phyloP scores from a whole-genome alignment of 805 yeast species.

The Cyberlindnera lachancei region DNA sequence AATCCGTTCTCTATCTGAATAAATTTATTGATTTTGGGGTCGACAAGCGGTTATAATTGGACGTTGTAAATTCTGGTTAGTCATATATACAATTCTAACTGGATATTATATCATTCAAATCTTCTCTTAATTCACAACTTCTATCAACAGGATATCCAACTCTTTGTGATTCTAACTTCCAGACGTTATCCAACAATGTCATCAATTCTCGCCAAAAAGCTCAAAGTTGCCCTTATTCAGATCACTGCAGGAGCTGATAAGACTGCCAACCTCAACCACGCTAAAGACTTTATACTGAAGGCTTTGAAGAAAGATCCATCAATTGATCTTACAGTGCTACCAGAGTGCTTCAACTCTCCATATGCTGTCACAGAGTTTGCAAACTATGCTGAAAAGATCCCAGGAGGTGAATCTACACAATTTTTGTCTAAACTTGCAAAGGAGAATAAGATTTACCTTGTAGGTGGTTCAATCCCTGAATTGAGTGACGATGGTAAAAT shows the following conservation, averaged over 20 bases:
- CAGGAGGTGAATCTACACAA: constrained; percentile 60
- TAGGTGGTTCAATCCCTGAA: constrained; percentile 96
- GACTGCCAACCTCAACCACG: constrained; percentile 65
- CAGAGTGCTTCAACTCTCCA: constrained; percentile 88
- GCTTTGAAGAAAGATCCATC: constrained; percentile 55
- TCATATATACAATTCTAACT: no score
- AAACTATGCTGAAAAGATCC: constrained; percentile 83
- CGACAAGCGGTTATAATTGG: no score
- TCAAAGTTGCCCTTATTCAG: constrained; percentile 82
- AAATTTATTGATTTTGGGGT: no score
- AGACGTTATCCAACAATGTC: no score
- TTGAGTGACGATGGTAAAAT: constrained; percentile 42
- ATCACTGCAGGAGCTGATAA: constrained; percentile 67
- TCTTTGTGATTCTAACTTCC: no score
- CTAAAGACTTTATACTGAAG: constrained; percentile 49
- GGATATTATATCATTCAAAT: no score
- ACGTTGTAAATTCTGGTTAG: no score
- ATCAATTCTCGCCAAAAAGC: constrained; percentile 31
- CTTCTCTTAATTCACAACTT: no score
- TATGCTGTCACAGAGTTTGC: constrained; percentile 82
- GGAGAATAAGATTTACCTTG: constrained; percentile 51
- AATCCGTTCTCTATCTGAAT: no score
- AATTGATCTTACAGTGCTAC: constrained; percentile 77
- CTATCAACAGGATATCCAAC: no score
- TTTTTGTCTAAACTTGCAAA: constrained; percentile 64